Base-by-base conservation (phyloP, 2,329 filamentous ascomycete species). In the Cladosporium sp. region DNA sequence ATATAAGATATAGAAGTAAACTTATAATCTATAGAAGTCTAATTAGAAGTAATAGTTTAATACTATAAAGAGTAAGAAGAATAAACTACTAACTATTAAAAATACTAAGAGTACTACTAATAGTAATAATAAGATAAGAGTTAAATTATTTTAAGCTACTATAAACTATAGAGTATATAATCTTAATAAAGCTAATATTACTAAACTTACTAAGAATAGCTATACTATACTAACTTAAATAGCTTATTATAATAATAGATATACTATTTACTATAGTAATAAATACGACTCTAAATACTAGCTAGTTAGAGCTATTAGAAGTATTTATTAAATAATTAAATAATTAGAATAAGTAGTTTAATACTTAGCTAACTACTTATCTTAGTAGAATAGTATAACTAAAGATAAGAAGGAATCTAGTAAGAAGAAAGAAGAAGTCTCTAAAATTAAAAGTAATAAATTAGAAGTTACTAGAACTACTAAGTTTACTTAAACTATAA, bases 151-250 rank as follows among this genome's bases (percentile, higher is more conserved):
- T 8, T 34, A 9, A 12, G 30, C 30, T 9, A 34, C 64, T 80
- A 82, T 58, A 77, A 75, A 36, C 84, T 85, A 63, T 81, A 34
- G 30, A 34, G 30, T 3, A 34, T 34, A 34, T 9, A 34, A 34
- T 9, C 30, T 34, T 34, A 34, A 34, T 34, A 34, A 8, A 34
- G 30, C 30, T 34, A 34, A 34, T 34, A 34, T 34, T 9, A 9
- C 30, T 34, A 34, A 11, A 34, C 11, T 11, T 34, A 9, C 8
- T 34, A 11, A 34, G 30, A 8, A 34, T 9, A 34, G 8, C 30
- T 9, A 34, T 34, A 9, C 11, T 34, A 9, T 9, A 34, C 8
- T 11, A 34, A 11, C 30, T 12, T 34, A 9, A 8, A 34, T 9
- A 34, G 30, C 30, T 34, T 34, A 9, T 8, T 34, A 34, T 34